Base-by-base conservation (phyloP, 108 stramenopile species). In the Pseudonitzschia multiseries region DNA sequence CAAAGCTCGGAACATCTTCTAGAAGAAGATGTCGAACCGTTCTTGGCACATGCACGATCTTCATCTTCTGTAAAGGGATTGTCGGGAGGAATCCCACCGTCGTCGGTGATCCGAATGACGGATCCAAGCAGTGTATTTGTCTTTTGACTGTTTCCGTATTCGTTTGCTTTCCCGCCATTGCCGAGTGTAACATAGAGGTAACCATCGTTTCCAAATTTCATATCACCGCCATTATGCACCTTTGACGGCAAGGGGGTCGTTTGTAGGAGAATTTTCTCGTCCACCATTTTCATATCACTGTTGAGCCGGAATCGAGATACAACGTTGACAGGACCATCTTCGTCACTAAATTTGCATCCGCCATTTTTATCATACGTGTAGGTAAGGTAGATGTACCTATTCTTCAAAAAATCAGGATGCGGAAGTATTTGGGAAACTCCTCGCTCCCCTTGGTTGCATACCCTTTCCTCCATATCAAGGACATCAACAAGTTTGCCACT, bases 171-270 rank as follows among this genome's bases (percentile, higher is more conserved):
- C 18, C 71, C 71, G 8, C 71, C 70, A 65, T 78, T 64, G 5
- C 77, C 77, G 52, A 71, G 46, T 3, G 75, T 59, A 13, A 80
- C 48, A 29, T 72, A 80, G 32, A 80, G 40, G 21, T 67, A 63
- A 18, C 79, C 79, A 66, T 80, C 79, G 14, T 76, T 80, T 43
- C 79, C 79, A 57, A 76, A 80, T 41, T 29, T 27, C 31, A 80
- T 72, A 65, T 72, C 63, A 26, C 75, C 75, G 17, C 43, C 70
- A 29, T 80, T 80, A 61, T 80, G 79, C 14, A 68, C 33, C 22
- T 80, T 44, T 15, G 50, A 54, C 8, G 22, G 24, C 13, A 70
- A 24, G 12, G 68, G 57, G 9, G 15, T 18, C 18, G 75, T 76
- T 68, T 76, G 69, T 14, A 80, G n/a, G 2, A 80, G 26, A 32